A percentile compares a stretch with the other conserved stretches of the same genome.
phyloP scores from a whole-genome alignment of 192 early-diverging fungal genomes.

The Hyaloraphidium curvatum region DNA sequence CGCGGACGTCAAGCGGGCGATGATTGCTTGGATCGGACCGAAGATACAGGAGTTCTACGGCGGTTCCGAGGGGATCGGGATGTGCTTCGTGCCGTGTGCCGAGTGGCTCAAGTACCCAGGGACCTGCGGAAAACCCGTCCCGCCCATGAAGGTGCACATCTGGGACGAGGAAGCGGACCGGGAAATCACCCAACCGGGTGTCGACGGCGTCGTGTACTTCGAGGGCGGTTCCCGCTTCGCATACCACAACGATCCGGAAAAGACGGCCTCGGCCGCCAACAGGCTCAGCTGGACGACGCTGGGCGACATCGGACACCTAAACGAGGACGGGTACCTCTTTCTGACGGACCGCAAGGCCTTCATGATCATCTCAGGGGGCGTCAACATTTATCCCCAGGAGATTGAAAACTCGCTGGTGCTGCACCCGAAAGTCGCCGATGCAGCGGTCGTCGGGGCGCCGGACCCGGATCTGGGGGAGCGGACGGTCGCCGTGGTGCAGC shows the following conservation, averaged over 20 bases:
- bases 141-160: too few relatives aligned
- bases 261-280: too few relatives aligned
- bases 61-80: too few relatives aligned
- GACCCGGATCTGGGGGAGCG: not conserved
- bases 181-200: too few relatives aligned
- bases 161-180: too few relatives aligned
- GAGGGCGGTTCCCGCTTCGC: too few relatives aligned
- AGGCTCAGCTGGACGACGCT: not conserved
- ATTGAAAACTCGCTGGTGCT: not conserved
- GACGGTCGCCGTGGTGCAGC: not conserved
- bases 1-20: not conserved
- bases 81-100: too few relatives aligned
- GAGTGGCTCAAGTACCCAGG: too few relatives aligned
- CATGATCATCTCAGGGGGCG: conserved; percentile 1
- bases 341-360: not conserved
- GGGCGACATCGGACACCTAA: not conserved
- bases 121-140: too few relatives aligned
- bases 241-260: too few relatives aligned
- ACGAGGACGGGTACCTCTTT: conserved; percentile 2
- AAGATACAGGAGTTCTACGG: not conserved
- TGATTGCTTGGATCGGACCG: not conserved
- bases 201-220: too few relatives aligned
- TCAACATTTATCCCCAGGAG: conserved; percentile 4
- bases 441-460: not conserved
- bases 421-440: not conserved